Percentiles rank a stretch among this genome's conserved stretches.
Evolutionary conservation across 1,284 basidiomycete genomes (phyloP).

Genomic region (Fomitiporia mediterranea): DNA sequence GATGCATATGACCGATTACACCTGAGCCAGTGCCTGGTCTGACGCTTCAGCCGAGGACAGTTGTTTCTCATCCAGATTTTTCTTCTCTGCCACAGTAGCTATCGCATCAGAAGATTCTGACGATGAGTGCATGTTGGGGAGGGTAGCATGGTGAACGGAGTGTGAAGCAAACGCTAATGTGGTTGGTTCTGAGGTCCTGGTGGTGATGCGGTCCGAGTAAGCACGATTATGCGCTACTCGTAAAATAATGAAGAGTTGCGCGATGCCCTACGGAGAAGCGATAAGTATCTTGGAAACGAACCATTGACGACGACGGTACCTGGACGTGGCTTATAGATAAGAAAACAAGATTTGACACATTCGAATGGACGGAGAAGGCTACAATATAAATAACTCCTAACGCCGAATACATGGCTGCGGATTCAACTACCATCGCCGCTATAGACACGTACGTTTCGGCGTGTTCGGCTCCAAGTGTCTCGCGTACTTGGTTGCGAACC

Average conservation of each 20-base stretch:
- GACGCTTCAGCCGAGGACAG: too few species aligned
- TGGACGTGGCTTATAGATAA: conserved; percentile 13
- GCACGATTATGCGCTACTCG: not conserved
- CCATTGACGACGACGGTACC: not conserved
- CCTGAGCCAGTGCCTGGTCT: too few species aligned
- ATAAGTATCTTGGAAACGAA: not conserved
- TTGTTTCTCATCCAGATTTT: not conserved
- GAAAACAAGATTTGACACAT: conserved; percentile 7
- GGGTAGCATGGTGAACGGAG: not conserved
- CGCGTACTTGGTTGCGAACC: conserved; percentile 22
- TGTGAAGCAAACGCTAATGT: not conserved
- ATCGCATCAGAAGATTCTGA: not conserved
- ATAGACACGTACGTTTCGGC: conserved; percentile 23
- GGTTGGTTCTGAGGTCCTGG: not conserved
- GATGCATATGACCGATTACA: too few species aligned
- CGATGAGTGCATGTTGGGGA: not conserved
- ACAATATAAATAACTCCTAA: conserved; percentile 2
- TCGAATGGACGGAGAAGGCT: not conserved
- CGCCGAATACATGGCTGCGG: conserved; percentile 17
- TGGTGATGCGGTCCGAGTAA: not conserved
- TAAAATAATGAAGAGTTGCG: conserved; percentile 8
- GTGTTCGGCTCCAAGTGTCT: conserved; percentile 24
- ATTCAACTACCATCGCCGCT: conserved; percentile 28
- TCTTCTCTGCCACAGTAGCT: not conserved
- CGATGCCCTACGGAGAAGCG: too few species aligned